These are phyloP conservation scores for Colletotrichum sp. DNA, from an alignment of 2,329 filamentous ascomycete genomes.

Conservation along the genomic window DNA sequence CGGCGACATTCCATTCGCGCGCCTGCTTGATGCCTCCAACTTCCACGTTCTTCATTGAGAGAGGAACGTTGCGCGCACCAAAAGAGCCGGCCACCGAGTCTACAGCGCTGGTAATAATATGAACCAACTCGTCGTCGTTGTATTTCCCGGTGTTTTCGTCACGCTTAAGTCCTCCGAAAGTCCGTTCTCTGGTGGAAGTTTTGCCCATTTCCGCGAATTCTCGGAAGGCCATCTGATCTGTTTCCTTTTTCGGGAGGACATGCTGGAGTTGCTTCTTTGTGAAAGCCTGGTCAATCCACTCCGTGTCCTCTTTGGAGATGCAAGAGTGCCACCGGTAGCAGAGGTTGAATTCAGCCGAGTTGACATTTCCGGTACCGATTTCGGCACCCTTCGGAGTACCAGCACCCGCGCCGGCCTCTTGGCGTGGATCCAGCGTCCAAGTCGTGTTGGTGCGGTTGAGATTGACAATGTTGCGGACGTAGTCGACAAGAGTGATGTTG, in stretches of 20 bases:
- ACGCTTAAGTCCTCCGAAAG: constrained; percentile 71
- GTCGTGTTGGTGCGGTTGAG: constrained; percentile 73
- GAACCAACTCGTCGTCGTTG: constrained; percentile 76
- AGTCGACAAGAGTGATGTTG: constrained; percentile 79
- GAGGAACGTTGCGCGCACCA: constrained; percentile 75
- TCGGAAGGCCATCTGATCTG: neutral
- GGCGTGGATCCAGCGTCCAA: constrained; percentile 74
- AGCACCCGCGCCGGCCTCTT: constrained; percentile 64
- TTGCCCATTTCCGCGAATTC: constrained; percentile 61
- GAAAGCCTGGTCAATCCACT: constrained; percentile 78
- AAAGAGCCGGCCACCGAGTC: constrained; percentile 81
- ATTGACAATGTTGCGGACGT: constrained; percentile 79
- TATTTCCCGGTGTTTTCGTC: constrained; percentile 72
- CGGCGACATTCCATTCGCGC: constrained; percentile 77
- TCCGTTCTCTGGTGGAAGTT: constrained; percentile 62
- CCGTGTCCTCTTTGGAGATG: constrained; percentile 76
- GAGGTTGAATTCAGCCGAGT: constrained; percentile 88
- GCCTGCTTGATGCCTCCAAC: constrained; percentile 82
- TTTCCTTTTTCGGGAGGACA: neutral
- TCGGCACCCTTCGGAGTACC: constrained; percentile 65
- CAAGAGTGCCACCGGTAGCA: constrained; percentile 89
- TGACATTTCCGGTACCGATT: constrained; percentile 79
- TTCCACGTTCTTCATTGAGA: constrained; percentile 76
- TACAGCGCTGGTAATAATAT: constrained; percentile 70
- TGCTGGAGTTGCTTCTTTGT: constrained; percentile 60